Conservation (phyloP, 306 rosid species). For the Cucumis hystrix region DNA sequence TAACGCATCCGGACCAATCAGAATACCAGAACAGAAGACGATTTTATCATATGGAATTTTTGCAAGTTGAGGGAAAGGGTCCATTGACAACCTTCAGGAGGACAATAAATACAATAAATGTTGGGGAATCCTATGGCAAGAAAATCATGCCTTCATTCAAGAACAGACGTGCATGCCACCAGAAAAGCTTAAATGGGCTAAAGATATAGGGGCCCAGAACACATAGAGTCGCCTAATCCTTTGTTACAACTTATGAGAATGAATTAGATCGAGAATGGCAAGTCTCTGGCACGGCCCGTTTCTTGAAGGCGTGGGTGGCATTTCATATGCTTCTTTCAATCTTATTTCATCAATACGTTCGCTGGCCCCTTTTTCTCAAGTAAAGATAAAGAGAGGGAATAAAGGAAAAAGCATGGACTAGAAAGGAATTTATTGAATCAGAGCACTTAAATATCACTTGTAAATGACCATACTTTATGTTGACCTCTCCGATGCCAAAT, state of each 20-base stretch:
- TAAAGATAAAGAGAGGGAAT: not conserved
- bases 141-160: not conserved
- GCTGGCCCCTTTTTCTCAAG: not conserved
- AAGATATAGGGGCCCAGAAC: not conserved
- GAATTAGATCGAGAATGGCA: not conserved
- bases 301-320: not conserved
- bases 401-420: not conserved
- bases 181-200: not conserved
- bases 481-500: conserved; percentile 64
- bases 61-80: not conserved
- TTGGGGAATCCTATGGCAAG: not conserved
- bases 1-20: not conserved
- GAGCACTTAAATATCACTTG: not conserved
- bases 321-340: not conserved
- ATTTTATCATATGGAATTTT: not conserved
- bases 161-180: not conserved
- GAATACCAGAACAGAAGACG: not conserved
- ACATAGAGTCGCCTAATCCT: not conserved
- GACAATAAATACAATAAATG: not conserved
- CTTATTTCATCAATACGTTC: not conserved
- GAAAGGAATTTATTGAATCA: not conserved
- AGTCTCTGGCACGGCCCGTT: not conserved
- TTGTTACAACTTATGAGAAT: not conserved
- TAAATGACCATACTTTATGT: conserved; percentile 5
- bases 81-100: not conserved